Evolutionary conservation across 2,329 filamentous ascomycete genomes (phyloP), one percentile per base, ranked within the genome.

Genomic region (Lojkania enalia): DNA sequence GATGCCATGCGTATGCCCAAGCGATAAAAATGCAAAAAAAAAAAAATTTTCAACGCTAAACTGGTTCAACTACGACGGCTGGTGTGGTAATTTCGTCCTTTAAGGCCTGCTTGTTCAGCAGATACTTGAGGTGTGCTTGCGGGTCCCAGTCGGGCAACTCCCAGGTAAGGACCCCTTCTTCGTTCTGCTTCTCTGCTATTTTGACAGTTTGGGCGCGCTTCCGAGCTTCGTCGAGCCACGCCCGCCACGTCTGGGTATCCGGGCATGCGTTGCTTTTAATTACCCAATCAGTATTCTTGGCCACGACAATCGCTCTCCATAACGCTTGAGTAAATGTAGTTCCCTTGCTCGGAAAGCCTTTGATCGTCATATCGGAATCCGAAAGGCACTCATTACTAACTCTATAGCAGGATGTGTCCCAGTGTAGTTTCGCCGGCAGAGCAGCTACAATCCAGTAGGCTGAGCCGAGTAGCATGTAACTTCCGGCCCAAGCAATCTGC

Each of bases 361-460:
- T 71, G 3, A 52, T 57, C 3, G 58, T 51, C 43, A 65, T 62
- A 14, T 71, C 54, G 3, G 66, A 64, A 35, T 67, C 63, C 5
- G 63, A 61, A 4, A 71, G 55, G 11, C 59, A 60, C 35, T 74
- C 60, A 25, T 66, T 60, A 9, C 55, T 58, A n/a, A 78, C 67
- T 2, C 60, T 49, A 51, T 76, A 77, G 40, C 70, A 71, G 3
- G 67, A 65, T 1, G 73, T 69, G 46, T 79, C 74, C 76, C 76
- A 79, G 46, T 78, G 74, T 12, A 69, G 51, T 21, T 71, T 69
- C 13, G 63, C 57, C 1, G 75, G 75, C 14, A 78, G 54, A 12
- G 76, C 76, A 31, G 77, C 77, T 1, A 75, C 75, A 14, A 74
- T 70, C 76, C 77, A 79, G 54, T 79, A 77, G 6, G 67, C 67